Percentiles rank a stretch among this genome's conserved stretches.
These are phyloP conservation scores for Rhodofomes roseus DNA, from an alignment of 1,284 basidiomycete genomes.

Conservation along the genomic window DNA sequence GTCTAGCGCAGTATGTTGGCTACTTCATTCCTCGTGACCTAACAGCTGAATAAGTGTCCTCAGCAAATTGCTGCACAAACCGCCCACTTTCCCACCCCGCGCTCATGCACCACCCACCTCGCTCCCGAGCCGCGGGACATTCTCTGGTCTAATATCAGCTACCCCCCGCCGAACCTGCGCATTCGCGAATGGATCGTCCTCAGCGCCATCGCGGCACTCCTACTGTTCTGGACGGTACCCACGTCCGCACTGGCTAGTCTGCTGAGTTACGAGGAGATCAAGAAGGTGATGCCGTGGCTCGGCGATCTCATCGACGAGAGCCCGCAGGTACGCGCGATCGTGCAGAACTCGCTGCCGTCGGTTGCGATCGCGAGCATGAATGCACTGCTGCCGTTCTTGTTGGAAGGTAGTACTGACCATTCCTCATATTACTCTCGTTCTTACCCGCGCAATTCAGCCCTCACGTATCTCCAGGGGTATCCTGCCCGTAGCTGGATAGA, in stretches of 20 bases:
- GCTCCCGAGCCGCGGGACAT: conserved; percentile 97
- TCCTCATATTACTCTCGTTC: background rate
- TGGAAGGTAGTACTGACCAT: conserved; percentile 64
- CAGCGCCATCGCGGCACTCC: conserved; percentile 60
- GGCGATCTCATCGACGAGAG: conserved; percentile 76
- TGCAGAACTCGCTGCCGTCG: conserved; percentile 91
- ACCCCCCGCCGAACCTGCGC: conserved; percentile 52
- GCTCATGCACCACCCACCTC: conserved; percentile 62
- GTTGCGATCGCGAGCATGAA: conserved; percentile 90
- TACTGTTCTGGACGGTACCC: conserved; percentile 87
- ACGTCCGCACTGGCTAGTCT: conserved; percentile 83
- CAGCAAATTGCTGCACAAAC: conserved; percentile 91
- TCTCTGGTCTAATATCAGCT: conserved; percentile 87
- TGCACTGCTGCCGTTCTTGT: conserved; percentile 82
- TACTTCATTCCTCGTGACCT: background rate
- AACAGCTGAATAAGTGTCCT: background rate
- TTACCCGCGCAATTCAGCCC: conserved; percentile 39
- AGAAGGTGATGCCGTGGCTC: conserved; percentile 85
- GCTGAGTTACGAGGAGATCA: conserved; percentile 89
- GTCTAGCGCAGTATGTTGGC: conserved; percentile 73
- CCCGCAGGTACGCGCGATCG: conserved; percentile 77
- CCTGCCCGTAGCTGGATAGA: conserved; percentile 90
- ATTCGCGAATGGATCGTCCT: conserved; percentile 72
- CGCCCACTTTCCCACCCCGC: conserved; percentile 71
- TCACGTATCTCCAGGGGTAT: conserved; percentile 88